Base-by-base conservation (phyloP, 2,329 filamentous ascomycete genomes). In the Hymenoscyphus linearis region DNA sequence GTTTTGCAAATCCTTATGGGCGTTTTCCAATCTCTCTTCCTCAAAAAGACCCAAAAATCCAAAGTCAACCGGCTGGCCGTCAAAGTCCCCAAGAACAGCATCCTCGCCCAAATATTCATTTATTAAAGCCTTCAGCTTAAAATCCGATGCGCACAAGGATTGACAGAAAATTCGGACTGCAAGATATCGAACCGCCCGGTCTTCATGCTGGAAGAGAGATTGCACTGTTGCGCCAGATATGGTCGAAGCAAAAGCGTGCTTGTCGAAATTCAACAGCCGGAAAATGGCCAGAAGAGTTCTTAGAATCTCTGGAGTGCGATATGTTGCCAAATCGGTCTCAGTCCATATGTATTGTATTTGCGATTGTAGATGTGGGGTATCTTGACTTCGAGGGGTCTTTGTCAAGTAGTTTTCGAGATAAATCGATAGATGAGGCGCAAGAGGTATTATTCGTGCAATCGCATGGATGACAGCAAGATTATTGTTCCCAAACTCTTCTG, bases 141-240 rank as follows among this genome's bases (percentile, higher is more conserved):
- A 79, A 74, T 99, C 95, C 3, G 95, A 88, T 34, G 89, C 89
- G 69, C 86, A 85, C 68, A 96, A 84, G 61, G 91, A 85, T 65
- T 91, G 80, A 70, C 88, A 92, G 66, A 96, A 89, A 62, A 93
- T 85, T 65, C 91, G 85, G 60, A 96, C 82, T 14, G 92, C 88
- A 63, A 98, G 80, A 74, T 93, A 96, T 75, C 89, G 85, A 57
- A 96, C 83, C 16, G 83, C 77, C 62, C 76, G 77, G 66, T 82
- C 80, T 54, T 75, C 70, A 72, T 88, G 83, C 57, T 79, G 77
- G 67, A 96, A 88, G 13, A 96, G 78, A 34, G 76, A 75, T 75
- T 92, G 86, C 52, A 96, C 79, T 65, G 84, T 82, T 54, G 85
- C 81, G 0, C 88, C 85, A 37, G 84, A 84, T 36, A 92, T 81